Conservation (phyloP, 2,329 filamentous ascomycete species). For the Aspergillus phoenicis region DNA sequence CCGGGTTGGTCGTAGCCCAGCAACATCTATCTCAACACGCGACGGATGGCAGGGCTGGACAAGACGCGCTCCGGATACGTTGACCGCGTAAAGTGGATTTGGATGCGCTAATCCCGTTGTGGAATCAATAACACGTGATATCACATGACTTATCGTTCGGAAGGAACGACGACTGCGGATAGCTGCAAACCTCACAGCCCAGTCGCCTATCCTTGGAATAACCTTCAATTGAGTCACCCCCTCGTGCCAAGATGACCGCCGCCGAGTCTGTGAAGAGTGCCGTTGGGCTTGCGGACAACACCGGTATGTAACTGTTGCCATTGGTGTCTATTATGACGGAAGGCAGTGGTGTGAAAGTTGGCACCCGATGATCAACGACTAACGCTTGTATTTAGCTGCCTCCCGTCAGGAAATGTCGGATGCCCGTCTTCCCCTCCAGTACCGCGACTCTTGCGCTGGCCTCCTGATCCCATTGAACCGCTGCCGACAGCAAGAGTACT, state of each 20-base stretch:
- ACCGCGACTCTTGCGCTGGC: constrained; percentile 94
- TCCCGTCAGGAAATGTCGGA: constrained; percentile 87
- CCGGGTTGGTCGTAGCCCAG: constrained; percentile 33
- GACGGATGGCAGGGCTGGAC: constrained; percentile 26
- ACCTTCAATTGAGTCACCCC: constrained; percentile 16
- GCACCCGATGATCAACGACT: constrained; percentile 12
- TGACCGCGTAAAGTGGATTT: constrained; percentile 45
- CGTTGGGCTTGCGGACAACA: constrained; percentile 47
- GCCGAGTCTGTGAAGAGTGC: constrained; percentile 52
- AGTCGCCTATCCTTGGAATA: constrained; percentile 21
- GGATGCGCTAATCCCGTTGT: constrained; percentile 28
- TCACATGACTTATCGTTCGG: constrained; percentile 28
- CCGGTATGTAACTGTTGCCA: constrained; percentile 37
- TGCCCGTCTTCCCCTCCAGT: constrained; percentile 81
- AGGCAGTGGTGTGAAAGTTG: constrained; percentile 12
- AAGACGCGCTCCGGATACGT: constrained; percentile 34
- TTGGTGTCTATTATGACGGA: constrained; percentile 22
- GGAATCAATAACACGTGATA: constrained; percentile 26
- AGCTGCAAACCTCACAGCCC: constrained; percentile 32
- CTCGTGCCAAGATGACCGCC: constrained; percentile 47
- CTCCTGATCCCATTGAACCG: constrained; percentile 94
- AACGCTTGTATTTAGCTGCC: constrained; percentile 28
- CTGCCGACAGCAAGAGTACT: constrained; percentile 89
- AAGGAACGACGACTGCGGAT: constrained; percentile 32
- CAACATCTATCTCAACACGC: constrained; percentile 30